Percentiles rank a stretch among this genome's conserved stretches.
Conservation (phyloP, 192 early-diverging fungal species). For the Helicostylum pulchrum region DNA sequence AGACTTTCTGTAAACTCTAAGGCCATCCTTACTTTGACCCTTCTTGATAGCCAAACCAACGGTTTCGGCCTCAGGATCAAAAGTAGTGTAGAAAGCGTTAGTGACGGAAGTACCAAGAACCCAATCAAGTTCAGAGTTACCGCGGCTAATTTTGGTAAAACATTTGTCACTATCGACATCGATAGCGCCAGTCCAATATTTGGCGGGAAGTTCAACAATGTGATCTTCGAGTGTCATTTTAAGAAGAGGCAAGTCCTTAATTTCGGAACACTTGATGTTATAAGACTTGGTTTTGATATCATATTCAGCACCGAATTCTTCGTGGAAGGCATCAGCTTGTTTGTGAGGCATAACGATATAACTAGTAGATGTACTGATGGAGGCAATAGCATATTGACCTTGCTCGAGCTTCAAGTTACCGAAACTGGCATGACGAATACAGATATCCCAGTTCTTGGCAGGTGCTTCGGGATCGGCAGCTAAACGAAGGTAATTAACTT, state of each 20-base stretch:
- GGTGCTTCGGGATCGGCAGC: constrained; percentile 6
- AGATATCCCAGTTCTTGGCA: constrained; percentile 35
- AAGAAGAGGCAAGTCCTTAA: constrained; percentile 22
- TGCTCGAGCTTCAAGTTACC: constrained; percentile 23
- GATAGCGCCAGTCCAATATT: constrained; percentile 33
- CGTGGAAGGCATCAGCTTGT: constrained; percentile 34
- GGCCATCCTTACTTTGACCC: constrained; percentile 15
- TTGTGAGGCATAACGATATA: constrained; percentile 29
- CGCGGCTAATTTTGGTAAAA: constrained; percentile 17
- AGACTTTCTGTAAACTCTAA: constrained; percentile 24
- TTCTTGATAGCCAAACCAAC: constrained; percentile 33
- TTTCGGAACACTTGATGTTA: constrained; percentile 33
- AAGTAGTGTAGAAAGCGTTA: constrained; percentile 38
- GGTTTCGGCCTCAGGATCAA: constrained; percentile 29
- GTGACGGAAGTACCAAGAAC: constrained; percentile 30
- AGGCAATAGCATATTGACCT: constrained; percentile 25
- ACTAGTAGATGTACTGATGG: constrained; percentile 31
- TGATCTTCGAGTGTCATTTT: constrained; percentile 22
- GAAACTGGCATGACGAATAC: constrained; percentile 27
- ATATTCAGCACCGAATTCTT: constrained; percentile 24
- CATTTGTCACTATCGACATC: constrained; percentile 28
- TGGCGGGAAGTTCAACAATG: constrained; percentile 31
- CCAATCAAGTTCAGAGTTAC: constrained; percentile 30
- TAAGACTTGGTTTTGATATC: constrained; percentile 22
- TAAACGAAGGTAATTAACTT: constrained; percentile 19